Base-by-base conservation (phyloP, 163 green algal species). In the Chlamydomonas reinhardtii region DNA sequence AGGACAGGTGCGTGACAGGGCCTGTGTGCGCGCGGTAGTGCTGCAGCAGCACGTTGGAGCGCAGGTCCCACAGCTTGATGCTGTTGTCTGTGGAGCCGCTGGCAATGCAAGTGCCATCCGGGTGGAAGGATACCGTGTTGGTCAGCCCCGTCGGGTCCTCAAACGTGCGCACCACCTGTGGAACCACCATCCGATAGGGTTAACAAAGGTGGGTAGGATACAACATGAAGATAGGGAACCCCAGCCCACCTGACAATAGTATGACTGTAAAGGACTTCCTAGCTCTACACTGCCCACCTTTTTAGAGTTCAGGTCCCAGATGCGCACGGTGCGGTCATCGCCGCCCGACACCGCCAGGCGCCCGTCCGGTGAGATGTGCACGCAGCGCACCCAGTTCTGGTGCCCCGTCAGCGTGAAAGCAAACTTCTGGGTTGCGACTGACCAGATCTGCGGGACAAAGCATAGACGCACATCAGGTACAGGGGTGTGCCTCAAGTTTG, bases 371-470 rank as follows among this genome's bases (percentile, higher is more conserved):
- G 88, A 95, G 66, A 98, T 94, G 65, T 93, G 76, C 39, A 91
- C 94, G 68, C 86, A 91, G 25, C 96, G 88, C 81, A 98, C 95
- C 96, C 96, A 98, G 90, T 98, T 98, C 75, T 90, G 94, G 92
- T 98, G 96, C 2, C 96, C 96, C 25, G 85, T 90, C 54, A 98
- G 90, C 31, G 94, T 97, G 90, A 91, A 95, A 54, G 94, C 87
- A 91, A 98, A 98, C 39, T 93, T 92, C 90, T 97, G 95, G 1
- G 90, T 92, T 0, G 93, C 93, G 64, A 97, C 87, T 0, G 93
- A 94, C 96, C 96, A 98, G 34, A 98, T 89, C 95, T 97, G 91
- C 77, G 73, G 48, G 5, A 48, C 39, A 8, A 48, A 48, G 39
- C 39, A 48, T 8, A 8, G 48, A 48, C 14, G n/a, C n/a, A n/a